Evolutionary conservation across 345 rosid genomes (phyloP).

Genomic region (Populus alba): DNA sequence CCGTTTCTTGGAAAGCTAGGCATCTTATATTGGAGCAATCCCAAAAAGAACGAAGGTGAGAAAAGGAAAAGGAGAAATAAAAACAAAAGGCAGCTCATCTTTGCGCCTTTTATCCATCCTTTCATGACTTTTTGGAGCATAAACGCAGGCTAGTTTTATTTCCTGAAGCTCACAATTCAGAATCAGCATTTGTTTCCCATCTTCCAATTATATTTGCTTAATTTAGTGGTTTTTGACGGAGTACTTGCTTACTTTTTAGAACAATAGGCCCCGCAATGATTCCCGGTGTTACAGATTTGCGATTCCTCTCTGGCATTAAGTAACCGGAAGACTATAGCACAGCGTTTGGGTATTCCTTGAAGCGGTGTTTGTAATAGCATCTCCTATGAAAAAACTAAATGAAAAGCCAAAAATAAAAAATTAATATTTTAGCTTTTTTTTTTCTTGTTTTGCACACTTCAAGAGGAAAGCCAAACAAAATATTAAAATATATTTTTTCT

Average conservation of each 20-base stretch:
- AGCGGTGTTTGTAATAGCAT: too few relatives aligned
- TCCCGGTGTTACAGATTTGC: background rate
- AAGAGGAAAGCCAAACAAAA: too few relatives aligned
- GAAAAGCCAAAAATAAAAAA: too few relatives aligned
- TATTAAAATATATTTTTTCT: too few relatives aligned
- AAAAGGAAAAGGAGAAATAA: background rate
- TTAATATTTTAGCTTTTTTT: too few relatives aligned
- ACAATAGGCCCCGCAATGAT: background rate
- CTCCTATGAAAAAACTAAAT: too few relatives aligned
- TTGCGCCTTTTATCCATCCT: background rate
- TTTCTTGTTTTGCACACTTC: too few relatives aligned
- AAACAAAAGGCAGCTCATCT: background rate
- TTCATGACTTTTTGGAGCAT: background rate
- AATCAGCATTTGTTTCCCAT: background rate
- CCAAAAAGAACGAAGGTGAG: background rate
- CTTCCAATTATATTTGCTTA: background rate
- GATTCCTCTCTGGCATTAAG: background rate
- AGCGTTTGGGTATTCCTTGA: background rate
- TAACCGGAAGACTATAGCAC: background rate
- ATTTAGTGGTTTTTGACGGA: background rate
- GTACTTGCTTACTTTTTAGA: background rate
- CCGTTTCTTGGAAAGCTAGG: background rate
- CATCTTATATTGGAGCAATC: background rate
- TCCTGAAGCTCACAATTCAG: background rate
- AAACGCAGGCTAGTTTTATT: background rate